These are phyloP conservation scores for Scenedesmus sp. DNA, from an alignment of 163 green algal species.

Conservation along the genomic window DNA sequence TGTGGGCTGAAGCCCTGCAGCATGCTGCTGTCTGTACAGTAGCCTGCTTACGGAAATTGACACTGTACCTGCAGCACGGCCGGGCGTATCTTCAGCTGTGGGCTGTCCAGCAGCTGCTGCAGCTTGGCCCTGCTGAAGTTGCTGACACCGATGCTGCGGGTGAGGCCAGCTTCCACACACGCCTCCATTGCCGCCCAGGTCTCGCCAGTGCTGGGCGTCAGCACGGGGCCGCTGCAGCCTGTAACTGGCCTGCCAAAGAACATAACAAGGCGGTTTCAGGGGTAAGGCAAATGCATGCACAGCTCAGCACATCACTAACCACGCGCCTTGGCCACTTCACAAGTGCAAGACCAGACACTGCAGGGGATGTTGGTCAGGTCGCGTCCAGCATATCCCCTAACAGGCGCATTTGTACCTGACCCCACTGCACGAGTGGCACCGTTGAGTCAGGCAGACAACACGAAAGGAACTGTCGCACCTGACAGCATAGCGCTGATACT, in stretches of 20 bases:
- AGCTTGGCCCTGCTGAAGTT: slow-evolving; percentile 91
- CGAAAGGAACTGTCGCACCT: no score
- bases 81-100: slow-evolving; percentile 67
- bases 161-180: slow-evolving; percentile 75
- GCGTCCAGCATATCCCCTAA: no score
- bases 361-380: no score
- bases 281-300: no score
- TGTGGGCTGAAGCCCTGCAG: neutral
- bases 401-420: no score
- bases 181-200: slow-evolving; percentile 94
- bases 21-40: neutral
- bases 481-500: no score
- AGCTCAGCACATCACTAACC: no score
- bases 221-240: slow-evolving; percentile 47
- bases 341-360: no score
- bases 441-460: no score
- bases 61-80: slow-evolving; percentile 78
- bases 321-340: no score
- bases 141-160: slow-evolving; percentile 86
- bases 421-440: no score
- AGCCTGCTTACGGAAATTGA: neutral
- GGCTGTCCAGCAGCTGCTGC: slow-evolving; percentile 64
- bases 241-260: slow-evolving; percentile 28
- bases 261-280: neutral
- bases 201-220: slow-evolving; percentile 68